These are phyloP conservation scores for Gossypium longicalyx DNA, from an alignment of 345 rosid species.

Conservation along the genomic window DNA sequence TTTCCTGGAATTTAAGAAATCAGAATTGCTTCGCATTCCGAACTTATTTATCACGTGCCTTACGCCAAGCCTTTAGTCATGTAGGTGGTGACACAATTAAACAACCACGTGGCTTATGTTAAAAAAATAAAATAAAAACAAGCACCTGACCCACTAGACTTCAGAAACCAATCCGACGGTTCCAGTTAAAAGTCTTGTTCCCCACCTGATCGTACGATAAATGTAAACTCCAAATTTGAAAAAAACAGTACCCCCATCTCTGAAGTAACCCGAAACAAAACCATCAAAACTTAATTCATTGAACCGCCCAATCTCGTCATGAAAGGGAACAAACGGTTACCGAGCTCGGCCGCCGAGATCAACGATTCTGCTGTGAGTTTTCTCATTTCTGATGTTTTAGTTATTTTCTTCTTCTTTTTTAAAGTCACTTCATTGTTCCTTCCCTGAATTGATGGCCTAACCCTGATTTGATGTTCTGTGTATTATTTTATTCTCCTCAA, in stretches of 20 bases:
- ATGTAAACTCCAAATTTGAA: background rate
- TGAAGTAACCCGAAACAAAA: conserved; percentile 15
- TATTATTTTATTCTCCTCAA: background rate
- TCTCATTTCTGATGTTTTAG: background rate
- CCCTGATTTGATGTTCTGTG: background rate
- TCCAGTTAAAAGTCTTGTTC: conserved; percentile 29
- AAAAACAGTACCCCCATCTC: background rate
- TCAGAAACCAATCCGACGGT: conserved; percentile 23
- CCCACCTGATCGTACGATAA: conserved; percentile 46
- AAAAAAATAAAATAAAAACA: background rate
- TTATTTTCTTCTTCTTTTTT: background rate
- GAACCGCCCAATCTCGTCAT: conserved; percentile 22
- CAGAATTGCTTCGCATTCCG: no score
- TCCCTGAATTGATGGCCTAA: conserved; percentile 15
- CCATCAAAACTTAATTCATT: conserved; percentile 1
- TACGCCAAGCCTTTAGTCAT: no score
- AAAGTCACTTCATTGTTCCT: background rate
- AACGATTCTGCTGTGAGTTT: conserved; percentile 60
- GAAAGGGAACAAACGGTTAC: conserved; percentile 65
- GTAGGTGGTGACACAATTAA: background rate
- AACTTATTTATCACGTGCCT: no score
- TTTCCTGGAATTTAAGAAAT: no score
- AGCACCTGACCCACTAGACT: conserved; percentile 23
- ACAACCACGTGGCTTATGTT: conserved; percentile 21
- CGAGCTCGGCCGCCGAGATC: conserved; percentile 44